phyloP scores from a whole-genome alignment of 208 protist species.

The Wallacemonas rigidus region DNA sequence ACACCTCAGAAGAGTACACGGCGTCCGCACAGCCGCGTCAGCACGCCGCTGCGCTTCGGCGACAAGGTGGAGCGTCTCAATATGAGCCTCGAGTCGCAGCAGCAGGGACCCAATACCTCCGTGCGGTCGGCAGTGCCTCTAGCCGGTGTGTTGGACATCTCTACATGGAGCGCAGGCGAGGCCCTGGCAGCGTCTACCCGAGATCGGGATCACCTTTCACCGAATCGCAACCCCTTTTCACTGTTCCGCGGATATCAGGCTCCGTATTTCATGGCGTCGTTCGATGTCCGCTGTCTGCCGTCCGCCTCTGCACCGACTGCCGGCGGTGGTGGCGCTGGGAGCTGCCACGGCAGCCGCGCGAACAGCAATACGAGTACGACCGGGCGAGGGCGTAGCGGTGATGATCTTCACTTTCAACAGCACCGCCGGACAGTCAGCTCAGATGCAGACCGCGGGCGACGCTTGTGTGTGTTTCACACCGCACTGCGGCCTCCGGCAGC shows the following conservation, averaged over 20 bases:
- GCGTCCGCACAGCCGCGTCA: conserved; percentile 18
- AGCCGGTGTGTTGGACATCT: too few relatives aligned
- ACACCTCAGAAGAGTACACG: conserved; percentile 56
- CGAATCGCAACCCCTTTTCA: conserved; percentile 69
- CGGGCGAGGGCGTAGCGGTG: too few relatives aligned
- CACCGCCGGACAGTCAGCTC: too few relatives aligned
- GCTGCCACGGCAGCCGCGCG: too few relatives aligned
- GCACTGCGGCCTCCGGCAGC: conserved; percentile 19
- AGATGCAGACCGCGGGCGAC: too few relatives aligned
- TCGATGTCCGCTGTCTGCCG: conserved; percentile 19
- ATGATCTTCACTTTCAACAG: too few relatives aligned
- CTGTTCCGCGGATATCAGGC: conserved; percentile 24
- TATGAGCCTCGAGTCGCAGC: conserved; percentile 23
- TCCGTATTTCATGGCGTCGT: conserved; percentile 15
- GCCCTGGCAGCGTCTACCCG: conserved; percentile 2
- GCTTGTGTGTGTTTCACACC: background rate
- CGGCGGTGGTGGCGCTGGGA: too few relatives aligned
- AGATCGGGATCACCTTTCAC: conserved; percentile 51
- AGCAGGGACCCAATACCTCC: background rate
- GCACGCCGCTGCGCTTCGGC: conserved; percentile 16
- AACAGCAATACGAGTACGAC: too few relatives aligned
- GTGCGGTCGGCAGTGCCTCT: background rate
- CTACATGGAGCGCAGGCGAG: too few relatives aligned
- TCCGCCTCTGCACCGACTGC: too few relatives aligned
- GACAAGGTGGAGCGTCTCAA: conserved; percentile 19